These are phyloP conservation scores for Agrocybe praecox DNA, from an alignment of 768 basidiomycete genomes.

Conservation along the genomic window DNA sequence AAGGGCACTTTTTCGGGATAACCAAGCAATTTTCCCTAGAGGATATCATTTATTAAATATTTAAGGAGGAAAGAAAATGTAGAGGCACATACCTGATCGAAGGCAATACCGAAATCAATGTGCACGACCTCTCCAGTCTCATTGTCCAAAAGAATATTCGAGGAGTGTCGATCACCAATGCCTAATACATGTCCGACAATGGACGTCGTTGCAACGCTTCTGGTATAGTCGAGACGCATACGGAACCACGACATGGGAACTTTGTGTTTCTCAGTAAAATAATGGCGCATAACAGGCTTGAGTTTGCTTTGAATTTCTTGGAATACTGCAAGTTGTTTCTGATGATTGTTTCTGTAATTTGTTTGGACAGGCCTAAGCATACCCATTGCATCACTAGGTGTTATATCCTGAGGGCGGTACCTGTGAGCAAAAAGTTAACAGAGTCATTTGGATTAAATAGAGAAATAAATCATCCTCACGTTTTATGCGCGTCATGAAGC, in stretches of 20 bases:
- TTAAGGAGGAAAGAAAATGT: neutral
- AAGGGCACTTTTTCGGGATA: constrained; percentile 93
- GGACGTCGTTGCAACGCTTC: constrained; percentile 91
- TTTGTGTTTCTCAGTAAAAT: constrained; percentile 90
- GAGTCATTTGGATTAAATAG: neutral
- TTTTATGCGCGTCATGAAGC: constrained; percentile 63
- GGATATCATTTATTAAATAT: constrained; percentile 2
- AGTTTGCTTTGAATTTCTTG: constrained; percentile 44
- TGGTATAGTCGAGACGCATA: constrained; percentile 86
- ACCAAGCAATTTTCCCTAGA: constrained; percentile 74
- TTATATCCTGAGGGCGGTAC: constrained; percentile 65
- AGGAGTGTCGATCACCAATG: constrained; percentile 88
- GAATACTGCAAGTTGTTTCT: constrained; percentile 33
- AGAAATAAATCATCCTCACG: constrained; percentile 42
- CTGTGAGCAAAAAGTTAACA: constrained; percentile 35
- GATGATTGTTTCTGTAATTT: constrained; percentile 27
- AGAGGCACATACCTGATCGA: constrained; percentile 75
- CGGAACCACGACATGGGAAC: constrained; percentile 90
- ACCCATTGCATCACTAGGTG: constrained; percentile 27
- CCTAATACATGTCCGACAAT: constrained; percentile 94
- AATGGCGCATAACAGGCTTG: constrained; percentile 91
- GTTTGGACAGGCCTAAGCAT: constrained; percentile 30
- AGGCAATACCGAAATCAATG: constrained; percentile 96
- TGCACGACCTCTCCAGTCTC: constrained; percentile 86
- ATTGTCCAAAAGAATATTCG: constrained; percentile 90